Percentiles rank a stretch among this genome's conserved stretches.
These are phyloP conservation scores for Cystofilobasidium capitatum DNA, from an alignment of 768 basidiomycete genomes.

Conservation along the genomic window DNA sequence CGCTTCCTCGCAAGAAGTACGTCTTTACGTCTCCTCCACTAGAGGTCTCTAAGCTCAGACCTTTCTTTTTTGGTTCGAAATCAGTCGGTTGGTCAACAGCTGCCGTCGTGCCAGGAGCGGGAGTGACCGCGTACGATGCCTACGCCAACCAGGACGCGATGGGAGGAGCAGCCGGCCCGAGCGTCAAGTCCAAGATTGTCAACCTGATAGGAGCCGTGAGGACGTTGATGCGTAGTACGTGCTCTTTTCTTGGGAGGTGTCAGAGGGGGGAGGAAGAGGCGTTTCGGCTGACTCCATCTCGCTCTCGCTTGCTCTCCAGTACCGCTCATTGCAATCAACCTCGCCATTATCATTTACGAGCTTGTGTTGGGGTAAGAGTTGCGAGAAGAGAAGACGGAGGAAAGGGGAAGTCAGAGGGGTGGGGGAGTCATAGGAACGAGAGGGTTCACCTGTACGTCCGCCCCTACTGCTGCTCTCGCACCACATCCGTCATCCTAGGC, in stretches of 20 bases:
- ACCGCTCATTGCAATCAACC: slow-evolving; percentile 79
- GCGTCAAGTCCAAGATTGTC: slow-evolving; percentile 75
- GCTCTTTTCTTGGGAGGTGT: not conserved
- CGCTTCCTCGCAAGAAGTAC: slow-evolving; percentile 84
- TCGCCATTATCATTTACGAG: slow-evolving; percentile 48
- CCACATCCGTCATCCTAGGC: too few relatives aligned
- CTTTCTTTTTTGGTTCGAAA: slow-evolving; percentile 26
- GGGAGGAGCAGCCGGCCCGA: slow-evolving; percentile 43
- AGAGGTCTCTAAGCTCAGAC: slow-evolving; percentile 24
- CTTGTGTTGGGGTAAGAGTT: slow-evolving; percentile 17
- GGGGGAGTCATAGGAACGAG: too few relatives aligned
- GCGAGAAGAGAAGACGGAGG: not conserved
- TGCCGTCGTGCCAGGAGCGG: slow-evolving; percentile 22
- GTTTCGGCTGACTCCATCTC: slow-evolving; percentile 33
- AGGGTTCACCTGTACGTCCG: too few relatives aligned
- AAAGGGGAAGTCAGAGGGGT: too few relatives aligned
- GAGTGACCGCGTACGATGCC: slow-evolving; percentile 32
- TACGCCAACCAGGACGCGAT: slow-evolving; percentile 40
- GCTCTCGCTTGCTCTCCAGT: slow-evolving; percentile 46
- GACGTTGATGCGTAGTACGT: slow-evolving; percentile 92
- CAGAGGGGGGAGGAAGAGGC: not conserved
- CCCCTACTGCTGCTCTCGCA: too few relatives aligned
- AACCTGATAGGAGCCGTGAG: slow-evolving; percentile 90
- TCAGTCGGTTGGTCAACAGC: slow-evolving; percentile 75
- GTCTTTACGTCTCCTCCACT: slow-evolving; percentile 35